phyloP scores from a whole-genome alignment of 169 alveolate species.

The Cryptosporidium andersoni region DNA sequence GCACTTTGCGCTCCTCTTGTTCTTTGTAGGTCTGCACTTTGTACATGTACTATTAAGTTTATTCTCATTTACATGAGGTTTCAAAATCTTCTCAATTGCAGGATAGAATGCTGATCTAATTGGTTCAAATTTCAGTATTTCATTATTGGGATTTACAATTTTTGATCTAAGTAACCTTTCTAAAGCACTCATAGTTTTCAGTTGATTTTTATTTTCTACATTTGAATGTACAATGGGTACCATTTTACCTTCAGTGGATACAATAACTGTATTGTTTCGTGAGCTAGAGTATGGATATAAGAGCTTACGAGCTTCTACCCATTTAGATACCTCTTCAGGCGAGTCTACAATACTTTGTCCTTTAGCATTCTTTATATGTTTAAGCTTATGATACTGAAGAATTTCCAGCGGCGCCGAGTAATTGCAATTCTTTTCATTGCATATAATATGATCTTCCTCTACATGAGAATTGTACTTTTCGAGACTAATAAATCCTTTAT shows the following conservation, averaged over 20 bases:
- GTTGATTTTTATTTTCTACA: background rate
- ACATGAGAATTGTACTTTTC: slow-evolving; percentile 7
- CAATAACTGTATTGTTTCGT: background rate
- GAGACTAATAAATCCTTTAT: slow-evolving; percentile 6
- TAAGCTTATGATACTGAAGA: slow-evolving; percentile 14
- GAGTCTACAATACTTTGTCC: slow-evolving; percentile 28
- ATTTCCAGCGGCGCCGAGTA: slow-evolving; percentile 38
- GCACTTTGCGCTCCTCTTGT: background rate
- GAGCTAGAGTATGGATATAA: background rate
- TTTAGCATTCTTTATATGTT: slow-evolving; percentile 11
- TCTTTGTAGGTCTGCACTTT: background rate
- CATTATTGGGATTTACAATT: too few relatives aligned
- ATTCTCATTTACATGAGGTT: background rate
- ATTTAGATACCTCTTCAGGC: slow-evolving; percentile 3
- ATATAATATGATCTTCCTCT: background rate
- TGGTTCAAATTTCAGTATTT: background rate
- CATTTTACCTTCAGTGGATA: background rate
- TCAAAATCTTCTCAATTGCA: slow-evolving; percentile 3
- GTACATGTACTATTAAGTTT: too few relatives aligned
- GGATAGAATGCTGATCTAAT: background rate
- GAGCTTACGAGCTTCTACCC: slow-evolving; percentile 10
- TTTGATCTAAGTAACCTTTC: too few relatives aligned
- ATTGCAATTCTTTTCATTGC: slow-evolving; percentile 8
- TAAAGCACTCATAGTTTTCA: background rate
- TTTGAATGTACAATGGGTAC: background rate